A percentile compares a stretch with the other conserved stretches of the same genome.
phyloP scores from a whole-genome alignment of 371 early-diverging fungal genomes.

The Syncephalastrum racemosum region DNA sequence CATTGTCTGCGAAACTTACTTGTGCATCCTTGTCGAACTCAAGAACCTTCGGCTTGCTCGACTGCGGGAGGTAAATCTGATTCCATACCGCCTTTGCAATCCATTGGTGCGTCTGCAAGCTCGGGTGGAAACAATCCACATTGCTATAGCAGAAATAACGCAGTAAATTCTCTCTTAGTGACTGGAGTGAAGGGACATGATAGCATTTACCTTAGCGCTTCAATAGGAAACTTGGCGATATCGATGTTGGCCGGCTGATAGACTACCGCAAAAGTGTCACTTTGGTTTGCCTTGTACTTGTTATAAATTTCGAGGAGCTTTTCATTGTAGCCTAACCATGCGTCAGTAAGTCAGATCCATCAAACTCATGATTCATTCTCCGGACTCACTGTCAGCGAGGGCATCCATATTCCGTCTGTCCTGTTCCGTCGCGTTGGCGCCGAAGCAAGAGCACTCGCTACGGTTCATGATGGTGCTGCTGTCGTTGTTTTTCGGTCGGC shows the following conservation, averaged over 20 bases:
- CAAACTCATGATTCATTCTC: no score
- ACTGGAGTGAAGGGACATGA: background rate
- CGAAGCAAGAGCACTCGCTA: conserved; percentile 17
- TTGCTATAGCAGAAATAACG: conserved; percentile 5
- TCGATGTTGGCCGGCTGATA: conserved; percentile 12
- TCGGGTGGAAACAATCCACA: conserved; percentile 20
- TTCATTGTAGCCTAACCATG: conserved; percentile 9
- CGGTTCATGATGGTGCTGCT: conserved; percentile 9
- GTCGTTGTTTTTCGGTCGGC: conserved; percentile 6
- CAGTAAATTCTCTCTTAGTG: background rate
- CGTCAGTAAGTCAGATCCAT: background rate
- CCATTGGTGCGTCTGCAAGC: conserved; percentile 15
- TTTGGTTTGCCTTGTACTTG: conserved; percentile 12
- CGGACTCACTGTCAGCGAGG: conserved; percentile 6
- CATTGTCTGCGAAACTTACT: conserved; percentile 7
- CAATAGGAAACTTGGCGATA: conserved; percentile 13
- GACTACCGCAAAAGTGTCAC: conserved; percentile 10
- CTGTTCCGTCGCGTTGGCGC: background rate
- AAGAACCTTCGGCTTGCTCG: background rate
- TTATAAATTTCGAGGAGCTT: conserved; percentile 10
- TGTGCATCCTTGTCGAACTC: conserved; percentile 9
- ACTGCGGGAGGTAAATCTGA: conserved; percentile 6
- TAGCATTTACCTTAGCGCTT: conserved; percentile 8
- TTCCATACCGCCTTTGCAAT: conserved; percentile 21
- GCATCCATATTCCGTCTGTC: conserved; percentile 10